These are phyloP conservation scores for Curvularia eragrostidis DNA, from an alignment of 2,329 filamentous ascomycete genomes.

Conservation along the genomic window DNA sequence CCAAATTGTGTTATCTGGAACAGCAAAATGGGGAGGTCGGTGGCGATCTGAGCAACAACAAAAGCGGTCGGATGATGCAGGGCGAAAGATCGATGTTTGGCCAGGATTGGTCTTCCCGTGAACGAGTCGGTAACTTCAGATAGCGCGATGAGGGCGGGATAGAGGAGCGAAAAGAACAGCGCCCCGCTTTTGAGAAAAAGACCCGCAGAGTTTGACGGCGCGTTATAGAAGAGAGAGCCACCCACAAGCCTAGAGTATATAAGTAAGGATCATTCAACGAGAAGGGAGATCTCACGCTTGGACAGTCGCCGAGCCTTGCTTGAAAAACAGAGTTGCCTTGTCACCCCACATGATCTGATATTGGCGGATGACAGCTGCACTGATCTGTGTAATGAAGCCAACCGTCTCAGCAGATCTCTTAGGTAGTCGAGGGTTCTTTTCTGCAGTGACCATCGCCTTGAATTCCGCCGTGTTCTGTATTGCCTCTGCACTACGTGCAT, in stretches of 20 bases:
- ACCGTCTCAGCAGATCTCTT: too few relatives aligned
- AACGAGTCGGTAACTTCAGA: too few relatives aligned
- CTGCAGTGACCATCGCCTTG: too few relatives aligned
- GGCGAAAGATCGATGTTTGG: slow-evolving; percentile 83
- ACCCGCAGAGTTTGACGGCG: slow-evolving; percentile 56
- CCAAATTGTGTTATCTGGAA: slow-evolving; percentile 66
- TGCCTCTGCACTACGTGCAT: too few relatives aligned
- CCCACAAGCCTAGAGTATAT: slow-evolving; percentile 55
- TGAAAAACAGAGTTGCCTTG: slow-evolving; percentile 67
- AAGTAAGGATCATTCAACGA: too few relatives aligned
- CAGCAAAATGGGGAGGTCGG: slow-evolving; percentile 61
- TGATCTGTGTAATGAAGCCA: slow-evolving; percentile 46
- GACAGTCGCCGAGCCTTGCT: slow-evolving; percentile 63
- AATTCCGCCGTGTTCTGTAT: too few relatives aligned
- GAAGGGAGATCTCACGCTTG: slow-evolving; percentile 53
- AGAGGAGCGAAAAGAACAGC: slow-evolving; percentile 66
- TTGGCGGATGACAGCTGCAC: slow-evolving; percentile 63
- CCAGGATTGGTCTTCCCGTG: slow-evolving; percentile 71
- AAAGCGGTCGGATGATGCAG: slow-evolving; percentile 83
- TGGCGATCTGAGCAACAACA: slow-evolving; percentile 72
- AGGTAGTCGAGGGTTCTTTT: too few relatives aligned
- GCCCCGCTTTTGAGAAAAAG: too few relatives aligned
- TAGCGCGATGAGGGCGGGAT: slow-evolving; percentile 57
- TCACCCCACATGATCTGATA: slow-evolving; percentile 71
- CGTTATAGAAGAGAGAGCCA: slow-evolving; percentile 70